These are phyloP conservation scores for Thinopyrum elongatum DNA, from an alignment of 176 grass and related monocot genomes.

Conservation along the genomic window DNA sequence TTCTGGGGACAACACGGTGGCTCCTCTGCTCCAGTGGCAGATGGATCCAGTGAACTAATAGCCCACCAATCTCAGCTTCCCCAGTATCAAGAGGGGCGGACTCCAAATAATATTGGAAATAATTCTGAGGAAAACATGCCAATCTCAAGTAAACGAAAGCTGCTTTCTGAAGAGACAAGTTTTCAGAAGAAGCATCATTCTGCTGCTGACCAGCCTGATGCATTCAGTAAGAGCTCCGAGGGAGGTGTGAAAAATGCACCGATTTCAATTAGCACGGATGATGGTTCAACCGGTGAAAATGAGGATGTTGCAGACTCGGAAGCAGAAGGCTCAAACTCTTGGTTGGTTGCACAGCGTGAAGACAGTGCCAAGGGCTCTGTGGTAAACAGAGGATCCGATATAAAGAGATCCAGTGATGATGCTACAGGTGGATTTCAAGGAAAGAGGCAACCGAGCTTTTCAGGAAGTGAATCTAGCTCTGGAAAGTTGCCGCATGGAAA, in stretches of 20 bases:
- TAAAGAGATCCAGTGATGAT: slow-evolving; percentile 47
- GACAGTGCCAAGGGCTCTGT: slow-evolving; percentile 53
- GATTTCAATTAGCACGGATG: slow-evolving; percentile 74
- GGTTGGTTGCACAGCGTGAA: slow-evolving; percentile 73
- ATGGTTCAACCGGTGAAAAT: slow-evolving; percentile 96
- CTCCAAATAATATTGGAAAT: slow-evolving; percentile 36
- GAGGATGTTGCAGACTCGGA: slow-evolving; percentile 90
- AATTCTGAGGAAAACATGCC: slow-evolving; percentile 56
- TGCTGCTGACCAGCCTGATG: slow-evolving; percentile 48
- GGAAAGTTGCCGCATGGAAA: slow-evolving; percentile 46
- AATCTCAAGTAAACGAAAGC: slow-evolving; percentile 37
- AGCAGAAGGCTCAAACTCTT: slow-evolving; percentile 89
- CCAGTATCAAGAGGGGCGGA: slow-evolving; percentile 49
- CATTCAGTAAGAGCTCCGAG: slow-evolving; percentile 57
- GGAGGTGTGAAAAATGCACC: slow-evolving; percentile 57
- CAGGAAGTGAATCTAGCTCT: slow-evolving; percentile 51
- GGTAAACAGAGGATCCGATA: slow-evolving; percentile 50
- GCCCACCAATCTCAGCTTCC: slow-evolving; percentile 33
- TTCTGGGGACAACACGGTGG: slow-evolving; percentile 60
- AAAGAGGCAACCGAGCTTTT: slow-evolving; percentile 57
- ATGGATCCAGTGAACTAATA: slow-evolving; percentile 33
- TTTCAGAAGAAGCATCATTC: slow-evolving; percentile 63
- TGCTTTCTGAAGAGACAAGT: slow-evolving; percentile 55
- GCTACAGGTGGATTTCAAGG: slow-evolving; percentile 57
- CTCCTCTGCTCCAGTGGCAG: slow-evolving; percentile 18